Percentiles rank a stretch among this genome's conserved stretches.
phyloP scores from a whole-genome alignment of 2,329 filamentous ascomycete species.

The Pseudopithomyces chartarum region DNA sequence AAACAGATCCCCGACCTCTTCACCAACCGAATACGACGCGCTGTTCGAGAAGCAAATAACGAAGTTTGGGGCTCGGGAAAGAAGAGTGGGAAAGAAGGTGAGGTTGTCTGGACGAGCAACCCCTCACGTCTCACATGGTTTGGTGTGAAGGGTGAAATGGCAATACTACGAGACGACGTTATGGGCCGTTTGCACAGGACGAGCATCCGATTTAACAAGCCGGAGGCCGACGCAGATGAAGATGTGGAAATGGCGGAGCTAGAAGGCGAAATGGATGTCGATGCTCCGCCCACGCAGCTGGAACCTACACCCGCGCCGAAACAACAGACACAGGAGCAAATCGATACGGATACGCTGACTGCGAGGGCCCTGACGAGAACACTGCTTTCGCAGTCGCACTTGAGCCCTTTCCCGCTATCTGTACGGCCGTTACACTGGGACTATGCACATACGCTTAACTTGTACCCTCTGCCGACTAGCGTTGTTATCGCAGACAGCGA shows the following conservation, averaged over 20 bases:
- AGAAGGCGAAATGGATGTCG: conserved; percentile 52
- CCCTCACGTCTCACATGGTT: conserved; percentile 83
- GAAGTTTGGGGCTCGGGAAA: conserved; percentile 60
- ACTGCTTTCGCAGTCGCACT: conserved; percentile 84
- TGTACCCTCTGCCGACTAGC: conserved; percentile 88
- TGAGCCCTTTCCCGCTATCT: conserved; percentile 83
- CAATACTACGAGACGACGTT: conserved; percentile 86
- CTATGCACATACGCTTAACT: conserved; percentile 72
- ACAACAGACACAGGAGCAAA: conserved; percentile 21
- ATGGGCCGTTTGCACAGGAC: conserved; percentile 77
- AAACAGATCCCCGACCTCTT: conserved; percentile 84
- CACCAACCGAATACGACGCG: conserved; percentile 81
- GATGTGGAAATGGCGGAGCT: conserved; percentile 20
- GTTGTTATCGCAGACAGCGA: conserved; percentile 83
- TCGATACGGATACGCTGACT: conserved; percentile 48
- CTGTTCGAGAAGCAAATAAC: conserved; percentile 77
- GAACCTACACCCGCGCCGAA: conserved; percentile 11
- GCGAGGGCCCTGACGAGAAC: conserved; percentile 87
- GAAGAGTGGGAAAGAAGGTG: conserved; percentile 61
- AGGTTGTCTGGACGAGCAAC: conserved; percentile 87
- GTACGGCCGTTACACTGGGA: conserved; percentile 90
- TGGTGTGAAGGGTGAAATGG: conserved; percentile 84
- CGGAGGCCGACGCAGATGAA: conserved; percentile 40
- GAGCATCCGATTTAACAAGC: conserved; percentile 70
- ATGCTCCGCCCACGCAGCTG: conserved; percentile 30